Conservation (phyloP, 306 rosid species). For the Fragaria ananassa region DNA sequence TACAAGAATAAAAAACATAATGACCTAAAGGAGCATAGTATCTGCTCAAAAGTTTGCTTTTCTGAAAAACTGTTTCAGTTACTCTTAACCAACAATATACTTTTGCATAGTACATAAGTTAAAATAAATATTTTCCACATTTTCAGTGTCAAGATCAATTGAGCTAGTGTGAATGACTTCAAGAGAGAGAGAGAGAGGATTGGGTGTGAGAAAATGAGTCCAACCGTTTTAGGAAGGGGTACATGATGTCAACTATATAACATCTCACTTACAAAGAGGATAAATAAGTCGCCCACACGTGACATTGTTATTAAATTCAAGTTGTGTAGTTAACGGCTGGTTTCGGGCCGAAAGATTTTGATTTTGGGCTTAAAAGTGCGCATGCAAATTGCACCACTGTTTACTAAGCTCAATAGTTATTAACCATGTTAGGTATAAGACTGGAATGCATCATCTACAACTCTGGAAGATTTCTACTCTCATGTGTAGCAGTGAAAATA, state of each 20-base stretch:
- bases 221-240: too few species aligned
- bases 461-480: background rate
- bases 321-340: background rate
- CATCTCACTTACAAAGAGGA: background rate
- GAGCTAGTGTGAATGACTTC: background rate
- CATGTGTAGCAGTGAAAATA: background rate
- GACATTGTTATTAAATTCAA: too few species aligned
- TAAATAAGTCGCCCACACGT: background rate
- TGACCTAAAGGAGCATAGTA: too few species aligned
- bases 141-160: background rate
- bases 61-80: too few species aligned
- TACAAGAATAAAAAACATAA: too few species aligned
- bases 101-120: too few species aligned
- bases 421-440: background rate
- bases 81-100: too few species aligned
- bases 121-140: background rate
- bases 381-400: background rate
- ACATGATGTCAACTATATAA: too few species aligned
- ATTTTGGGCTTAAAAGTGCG: background rate
- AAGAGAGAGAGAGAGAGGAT: too few species aligned
- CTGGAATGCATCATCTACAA: background rate
- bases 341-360: background rate
- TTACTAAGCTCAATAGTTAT: background rate
- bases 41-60: too few species aligned
- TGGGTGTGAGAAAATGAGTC: too few species aligned